Conservation (phyloP, 2,329 filamentous ascomycete genomes). For the Dothideomycetidae sp. region DNA sequence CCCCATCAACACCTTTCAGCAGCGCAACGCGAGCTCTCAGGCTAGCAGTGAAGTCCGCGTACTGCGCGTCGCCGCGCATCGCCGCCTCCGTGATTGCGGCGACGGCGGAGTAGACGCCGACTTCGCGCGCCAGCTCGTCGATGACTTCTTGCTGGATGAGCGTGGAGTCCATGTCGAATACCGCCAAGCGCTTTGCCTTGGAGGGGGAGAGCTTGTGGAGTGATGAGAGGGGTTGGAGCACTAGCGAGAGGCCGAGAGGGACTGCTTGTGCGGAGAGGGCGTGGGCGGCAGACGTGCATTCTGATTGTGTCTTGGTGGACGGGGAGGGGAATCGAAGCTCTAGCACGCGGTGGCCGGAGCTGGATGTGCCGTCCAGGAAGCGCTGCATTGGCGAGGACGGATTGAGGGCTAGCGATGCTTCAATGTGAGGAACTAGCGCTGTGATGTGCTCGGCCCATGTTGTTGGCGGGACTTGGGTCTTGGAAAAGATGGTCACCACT, state of each 20-base stretch:
- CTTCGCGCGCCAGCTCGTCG: constrained; percentile 75
- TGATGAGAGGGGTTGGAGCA: constrained; percentile 45
- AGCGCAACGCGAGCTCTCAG: constrained; percentile 68
- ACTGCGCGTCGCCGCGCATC: constrained; percentile 68
- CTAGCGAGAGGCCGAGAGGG: constrained; percentile 1
- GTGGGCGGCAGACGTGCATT: constrained; percentile 10
- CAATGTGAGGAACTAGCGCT: neutral
- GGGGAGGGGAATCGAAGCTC: neutral
- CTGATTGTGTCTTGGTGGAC: constrained; percentile 4
- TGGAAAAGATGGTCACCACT: constrained; percentile 9
- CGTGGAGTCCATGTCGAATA: constrained; percentile 98
- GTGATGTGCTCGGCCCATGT: constrained; percentile 1
- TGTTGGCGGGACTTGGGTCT: constrained; percentile 3
- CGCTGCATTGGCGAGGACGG: neutral
- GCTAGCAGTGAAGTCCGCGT: constrained; percentile 70
- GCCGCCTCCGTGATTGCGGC: constrained; percentile 80
- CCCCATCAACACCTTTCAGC: constrained; percentile 63
- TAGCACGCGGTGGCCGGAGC: constrained; percentile 1
- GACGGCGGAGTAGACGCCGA: constrained; percentile 55
- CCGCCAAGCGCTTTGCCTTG: constrained; percentile 48
- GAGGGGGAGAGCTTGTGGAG: constrained; percentile 13
- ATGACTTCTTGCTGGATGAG: constrained; percentile 96
- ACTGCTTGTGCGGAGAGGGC: constrained; percentile 11
- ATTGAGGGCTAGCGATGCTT: neutral
- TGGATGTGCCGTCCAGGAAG: neutral